Conservation (phyloP, 768 basidiomycete species). For the Ephemerocybe angulata region DNA sequence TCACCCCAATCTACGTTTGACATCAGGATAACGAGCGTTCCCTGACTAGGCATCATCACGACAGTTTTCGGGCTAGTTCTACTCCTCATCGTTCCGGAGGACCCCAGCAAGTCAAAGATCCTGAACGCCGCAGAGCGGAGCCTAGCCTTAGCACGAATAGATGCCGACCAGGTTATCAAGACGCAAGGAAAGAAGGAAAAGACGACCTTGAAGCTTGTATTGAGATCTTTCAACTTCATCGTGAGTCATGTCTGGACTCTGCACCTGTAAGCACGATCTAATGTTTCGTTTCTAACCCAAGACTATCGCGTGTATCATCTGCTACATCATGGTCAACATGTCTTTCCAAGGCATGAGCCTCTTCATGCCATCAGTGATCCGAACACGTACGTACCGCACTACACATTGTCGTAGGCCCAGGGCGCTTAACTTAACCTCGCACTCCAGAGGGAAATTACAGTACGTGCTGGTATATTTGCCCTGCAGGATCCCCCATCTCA, state of each 20-base stretch:
- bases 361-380: conserved; percentile 39
- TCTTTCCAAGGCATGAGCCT: conserved; percentile 32
- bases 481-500: too few species aligned
- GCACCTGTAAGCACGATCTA: background rate
- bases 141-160: conserved; percentile 26
- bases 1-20: too few species aligned
- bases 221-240: conserved; percentile 16
- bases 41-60: conserved; percentile 29
- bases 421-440: background rate
- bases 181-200: conserved; percentile 13
- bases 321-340: conserved; percentile 27
- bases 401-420: background rate
- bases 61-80: conserved; percentile 22
- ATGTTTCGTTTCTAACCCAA: conserved; percentile 6
- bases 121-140: conserved; percentile 25
- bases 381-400: conserved; percentile 26
- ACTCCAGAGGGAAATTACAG: conserved; percentile 1
- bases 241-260: conserved; percentile 2
- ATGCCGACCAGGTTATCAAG: conserved; percentile 24
- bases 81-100: conserved; percentile 25
- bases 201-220: conserved; percentile 9
- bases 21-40: background rate
- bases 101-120: conserved; percentile 24
- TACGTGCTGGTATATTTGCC: too few species aligned
- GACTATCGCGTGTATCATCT: conserved; percentile 29